A percentile compares a stretch with the other conserved stretches of the same genome.
These are phyloP conservation scores for Amorphotheca resinae DNA, from an alignment of 495 filamentous ascomycete species.

Conservation along the genomic window DNA sequence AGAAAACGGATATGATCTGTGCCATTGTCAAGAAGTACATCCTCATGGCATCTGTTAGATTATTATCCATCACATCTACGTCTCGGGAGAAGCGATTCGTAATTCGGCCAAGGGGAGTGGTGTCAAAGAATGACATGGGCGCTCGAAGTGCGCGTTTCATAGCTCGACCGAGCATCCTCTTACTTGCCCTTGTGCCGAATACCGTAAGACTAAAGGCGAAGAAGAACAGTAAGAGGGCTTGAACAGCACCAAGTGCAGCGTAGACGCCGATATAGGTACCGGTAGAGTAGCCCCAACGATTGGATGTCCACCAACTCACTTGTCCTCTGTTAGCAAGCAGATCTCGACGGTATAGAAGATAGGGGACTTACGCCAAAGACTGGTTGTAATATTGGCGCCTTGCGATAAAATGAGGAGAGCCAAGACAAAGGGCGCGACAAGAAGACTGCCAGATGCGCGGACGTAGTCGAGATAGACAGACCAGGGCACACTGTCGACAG, in stretches of 20 bases:
- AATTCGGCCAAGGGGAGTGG: slow-evolving; percentile 89
- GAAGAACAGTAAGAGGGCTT: slow-evolving; percentile 70
- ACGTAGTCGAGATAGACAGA: slow-evolving; percentile 73
- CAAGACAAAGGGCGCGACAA: slow-evolving; percentile 54
- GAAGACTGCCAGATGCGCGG: slow-evolving; percentile 61
- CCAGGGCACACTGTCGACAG: slow-evolving; percentile 72
- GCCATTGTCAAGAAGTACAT: slow-evolving; percentile 83
- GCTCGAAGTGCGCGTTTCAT: slow-evolving; percentile 72
- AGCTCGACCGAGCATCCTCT: slow-evolving; percentile 71
- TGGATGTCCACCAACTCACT: slow-evolving; percentile 21
- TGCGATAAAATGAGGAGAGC: slow-evolving; percentile 57
- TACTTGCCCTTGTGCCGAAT: slow-evolving; percentile 67
- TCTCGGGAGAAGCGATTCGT: slow-evolving; percentile 96
- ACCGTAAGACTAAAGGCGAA: slow-evolving; percentile 53
- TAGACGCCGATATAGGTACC: slow-evolving; percentile 82
- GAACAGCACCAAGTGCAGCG: slow-evolving; percentile 56
- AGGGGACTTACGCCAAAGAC: slow-evolving; percentile 49
- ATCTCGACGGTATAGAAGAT: not conserved
- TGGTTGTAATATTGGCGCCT: slow-evolving; percentile 73
- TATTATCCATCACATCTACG: slow-evolving; percentile 93
- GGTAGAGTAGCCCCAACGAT: slow-evolving; percentile 49
- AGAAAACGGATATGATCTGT: slow-evolving; percentile 68
- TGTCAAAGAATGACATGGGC: slow-evolving; percentile 96
- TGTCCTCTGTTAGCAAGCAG: not conserved
- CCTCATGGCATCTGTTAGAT: slow-evolving; percentile 75